Base-by-base conservation (phyloP, 441 rosid genomes). In the Populus hybrid region DNA sequence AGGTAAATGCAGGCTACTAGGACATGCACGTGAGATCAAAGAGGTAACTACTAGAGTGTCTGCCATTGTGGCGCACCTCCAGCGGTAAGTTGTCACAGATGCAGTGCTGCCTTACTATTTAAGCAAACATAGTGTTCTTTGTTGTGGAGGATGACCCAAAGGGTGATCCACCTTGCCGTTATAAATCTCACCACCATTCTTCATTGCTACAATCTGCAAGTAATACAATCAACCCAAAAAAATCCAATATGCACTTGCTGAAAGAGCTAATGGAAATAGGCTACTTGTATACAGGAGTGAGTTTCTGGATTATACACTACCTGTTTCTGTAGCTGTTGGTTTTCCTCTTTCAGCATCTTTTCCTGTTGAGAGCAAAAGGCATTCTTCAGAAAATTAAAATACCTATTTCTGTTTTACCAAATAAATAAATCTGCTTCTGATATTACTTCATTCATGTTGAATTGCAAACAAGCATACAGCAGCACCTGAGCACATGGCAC, bases 151-250 rank as follows among this genome's bases (percentile, higher is more conserved):
- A 73, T 61, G 24, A 46, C 20, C 21, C 7, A 21, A 2, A 74
- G 18, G 11, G 70, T 35, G 23, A 36, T 36, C 10, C n/a, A 68
- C 57, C 23, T 14, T 1, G 28, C 69, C 53, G n/a, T 3, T 57
- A 8, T 10, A 16, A 5, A 10, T 20, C 6, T 26, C 57, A 24
- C 24, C 21, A 26, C 11, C 12, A 8, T 69, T 42, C 65, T 40
- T 63, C 64, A 61, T 77, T 70, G 35, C 75, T 64, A n/a, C 65
- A 40, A 71, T 64, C 80, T 77, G 70, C 10, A 18, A 20, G 69
- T 35, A 64, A 75, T 10, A 23, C 32, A 35, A 61, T n/a, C 11
- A 69, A 40, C 18, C 64, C 73, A 26, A 8, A 10, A 61, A 61
- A 61, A 9, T 10, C 28, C 28, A 21, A 23, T 10, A 4, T 61